A percentile compares a stretch with the other conserved stretches of the same genome.
Evolutionary conservation across 225 moss, liverwort and hornwort genomes (phyloP).

Genomic region (Sphagnum tenellum): DNA sequence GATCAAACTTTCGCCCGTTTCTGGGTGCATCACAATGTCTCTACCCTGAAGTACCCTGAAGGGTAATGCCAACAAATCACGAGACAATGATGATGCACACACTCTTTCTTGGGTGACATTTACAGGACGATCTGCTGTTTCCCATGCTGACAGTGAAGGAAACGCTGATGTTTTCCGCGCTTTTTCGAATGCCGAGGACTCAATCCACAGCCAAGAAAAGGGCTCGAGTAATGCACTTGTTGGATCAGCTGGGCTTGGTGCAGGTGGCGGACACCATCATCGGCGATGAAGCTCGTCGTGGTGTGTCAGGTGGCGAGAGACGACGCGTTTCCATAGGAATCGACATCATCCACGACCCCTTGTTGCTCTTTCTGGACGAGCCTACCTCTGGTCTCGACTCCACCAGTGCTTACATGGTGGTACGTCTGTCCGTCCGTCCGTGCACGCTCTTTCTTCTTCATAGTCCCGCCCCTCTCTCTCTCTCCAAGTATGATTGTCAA

Average conservation of each 20-base stretch:
- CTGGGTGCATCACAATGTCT: too few species aligned
- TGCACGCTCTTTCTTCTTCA: too few species aligned
- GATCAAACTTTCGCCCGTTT: too few species aligned
- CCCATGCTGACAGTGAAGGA: conserved; percentile 97
- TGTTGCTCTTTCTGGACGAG: conserved; percentile 83
- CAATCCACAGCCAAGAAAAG: conserved; percentile 38
- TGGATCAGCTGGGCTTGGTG: conserved; percentile 66
- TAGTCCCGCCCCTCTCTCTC: too few species aligned
- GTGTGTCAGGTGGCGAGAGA: conserved; percentile 79
- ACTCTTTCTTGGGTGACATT: too few species aligned
- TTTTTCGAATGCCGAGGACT: conserved; percentile 53
- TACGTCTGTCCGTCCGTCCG: conserved; percentile 10
- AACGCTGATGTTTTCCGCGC: conserved; percentile 81
- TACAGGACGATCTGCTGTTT: conserved; percentile 78
- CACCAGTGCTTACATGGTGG: conserved; percentile 65
- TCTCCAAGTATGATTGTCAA: too few species aligned
- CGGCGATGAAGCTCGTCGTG: conserved; percentile 76
- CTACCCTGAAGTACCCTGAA: too few species aligned
- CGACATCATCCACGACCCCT: conserved; percentile 81
- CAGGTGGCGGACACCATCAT: conserved; percentile 73
- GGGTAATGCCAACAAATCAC: too few species aligned
- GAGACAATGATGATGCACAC: too few species aligned
- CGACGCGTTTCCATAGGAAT: conserved; percentile 83
- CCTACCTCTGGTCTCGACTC: conserved; percentile 87
- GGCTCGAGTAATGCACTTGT: conserved; percentile 51